Percentiles rank a stretch among this genome's conserved stretches.
These are phyloP conservation scores for Dichotomopilus funicola DNA, from an alignment of 2,329 filamentous ascomycete species.

Conservation along the genomic window DNA sequence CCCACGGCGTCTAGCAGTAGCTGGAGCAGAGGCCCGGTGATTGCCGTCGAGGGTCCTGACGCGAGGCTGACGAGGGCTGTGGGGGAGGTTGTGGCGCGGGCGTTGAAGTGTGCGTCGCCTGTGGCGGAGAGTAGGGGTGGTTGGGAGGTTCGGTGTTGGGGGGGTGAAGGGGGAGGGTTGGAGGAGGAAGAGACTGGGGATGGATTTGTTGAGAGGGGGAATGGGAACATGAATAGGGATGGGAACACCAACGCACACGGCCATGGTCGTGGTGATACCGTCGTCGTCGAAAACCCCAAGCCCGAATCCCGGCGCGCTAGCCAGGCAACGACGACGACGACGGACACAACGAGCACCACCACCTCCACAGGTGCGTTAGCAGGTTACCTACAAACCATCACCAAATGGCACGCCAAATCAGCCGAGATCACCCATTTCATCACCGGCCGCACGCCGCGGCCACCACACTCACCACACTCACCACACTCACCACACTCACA, in stretches of 20 bases:
- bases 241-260: too few species aligned
- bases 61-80: conserved; percentile 45
- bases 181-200: conserved; percentile 6
- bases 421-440: conserved; percentile 57
- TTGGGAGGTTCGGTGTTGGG: conserved; percentile 13
- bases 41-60: conserved; percentile 75
- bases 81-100: conserved; percentile 58
- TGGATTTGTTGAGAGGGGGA: too few species aligned
- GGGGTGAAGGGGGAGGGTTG: neutral
- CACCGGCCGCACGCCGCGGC: conserved; percentile 29
- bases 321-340: neutral
- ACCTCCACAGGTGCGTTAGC: conserved; percentile 35
- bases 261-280: too few species aligned
- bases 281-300: neutral
- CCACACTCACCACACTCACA: too few species aligned
- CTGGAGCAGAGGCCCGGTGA: conserved; percentile 60
- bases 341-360: conserved; percentile 13
- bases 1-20: conserved; percentile 22
- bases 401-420: conserved; percentile 69
- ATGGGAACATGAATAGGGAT: too few species aligned
- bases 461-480: too few species aligned
- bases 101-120: conserved; percentile 38
- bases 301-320: neutral
- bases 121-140: neutral
- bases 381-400: conserved; percentile 61